Percentiles rank a stretch among this genome's conserved stretches.
Conservation (phyloP, 1,284 basidiomycete genomes). For the Phellinidium pouzarii region DNA sequence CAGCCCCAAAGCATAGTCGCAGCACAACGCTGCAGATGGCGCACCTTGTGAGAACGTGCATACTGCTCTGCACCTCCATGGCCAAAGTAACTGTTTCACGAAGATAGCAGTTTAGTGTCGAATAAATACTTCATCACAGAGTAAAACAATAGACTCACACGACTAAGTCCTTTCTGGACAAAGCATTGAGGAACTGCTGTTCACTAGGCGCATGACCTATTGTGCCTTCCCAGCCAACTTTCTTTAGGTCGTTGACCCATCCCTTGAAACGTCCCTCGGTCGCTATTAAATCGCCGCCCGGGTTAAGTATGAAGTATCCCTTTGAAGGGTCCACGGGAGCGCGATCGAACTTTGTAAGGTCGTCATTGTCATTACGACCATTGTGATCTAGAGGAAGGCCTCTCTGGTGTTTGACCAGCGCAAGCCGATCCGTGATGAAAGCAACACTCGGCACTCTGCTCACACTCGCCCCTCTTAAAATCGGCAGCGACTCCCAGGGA, state of each 20-base stretch:
- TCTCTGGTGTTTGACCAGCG: slow-evolving; percentile 44
- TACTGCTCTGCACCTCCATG: slow-evolving; percentile 97
- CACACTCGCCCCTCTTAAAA: slow-evolving; percentile 77
- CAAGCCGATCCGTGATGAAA: slow-evolving; percentile 81
- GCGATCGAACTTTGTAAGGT: slow-evolving; percentile 34
- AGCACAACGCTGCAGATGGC: slow-evolving; percentile 77
- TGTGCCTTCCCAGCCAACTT: slow-evolving; percentile 79
- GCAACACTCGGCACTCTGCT: slow-evolving; percentile 87
- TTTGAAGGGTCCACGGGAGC: slow-evolving; percentile 57
- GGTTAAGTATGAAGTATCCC: slow-evolving; percentile 87
- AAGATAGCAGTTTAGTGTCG: slow-evolving; percentile 14
- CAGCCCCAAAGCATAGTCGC: slow-evolving; percentile 98
- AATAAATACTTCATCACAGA: not conserved
- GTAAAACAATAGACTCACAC: slow-evolving; percentile 53
- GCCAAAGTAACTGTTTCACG: slow-evolving; percentile 77
- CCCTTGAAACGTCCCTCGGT: slow-evolving; percentile 80
- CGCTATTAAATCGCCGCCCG: slow-evolving; percentile 80
- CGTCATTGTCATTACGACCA: slow-evolving; percentile 14
- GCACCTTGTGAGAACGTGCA: slow-evolving; percentile 78
- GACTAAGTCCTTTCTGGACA: slow-evolving; percentile 72
- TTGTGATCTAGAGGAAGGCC: slow-evolving; percentile 21
- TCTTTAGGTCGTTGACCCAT: slow-evolving; percentile 68
- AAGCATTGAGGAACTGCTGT: slow-evolving; percentile 68
- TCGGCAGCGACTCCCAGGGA: slow-evolving; percentile 95
- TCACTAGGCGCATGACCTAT: slow-evolving; percentile 74